These are phyloP conservation scores for Lepiota venenata DNA, from an alignment of 768 basidiomycete genomes.

Conservation along the genomic window DNA sequence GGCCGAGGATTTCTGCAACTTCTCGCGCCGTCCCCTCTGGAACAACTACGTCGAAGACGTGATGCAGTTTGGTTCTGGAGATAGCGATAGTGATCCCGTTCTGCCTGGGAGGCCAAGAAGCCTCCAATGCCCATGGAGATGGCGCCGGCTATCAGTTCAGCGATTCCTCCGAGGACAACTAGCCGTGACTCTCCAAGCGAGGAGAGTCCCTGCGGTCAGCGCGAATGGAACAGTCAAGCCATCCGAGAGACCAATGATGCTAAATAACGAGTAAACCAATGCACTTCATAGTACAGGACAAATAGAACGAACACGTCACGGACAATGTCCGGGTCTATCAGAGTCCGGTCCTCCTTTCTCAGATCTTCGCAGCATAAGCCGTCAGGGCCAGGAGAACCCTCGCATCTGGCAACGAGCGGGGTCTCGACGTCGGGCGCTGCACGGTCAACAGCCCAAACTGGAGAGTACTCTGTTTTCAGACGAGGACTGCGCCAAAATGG, in stretches of 20 bases:
- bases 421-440: slow-evolving; percentile 33
- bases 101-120: slow-evolving; percentile 95
- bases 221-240: slow-evolving; percentile 93
- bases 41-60: slow-evolving; percentile 85
- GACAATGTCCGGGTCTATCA: slow-evolving; percentile 84
- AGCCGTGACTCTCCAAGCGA: slow-evolving; percentile 85
- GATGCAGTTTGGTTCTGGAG: slow-evolving; percentile 68
- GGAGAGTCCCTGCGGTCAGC: slow-evolving; percentile 82
- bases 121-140: slow-evolving; percentile 99
- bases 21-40: slow-evolving; percentile 97
- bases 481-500: no score
- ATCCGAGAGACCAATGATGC: slow-evolving; percentile 88
- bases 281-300: not conserved
- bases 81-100: slow-evolving; percentile 92
- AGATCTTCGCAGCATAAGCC: slow-evolving; percentile 90
- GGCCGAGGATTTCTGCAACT: slow-evolving; percentile 82
- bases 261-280: slow-evolving; percentile 22
- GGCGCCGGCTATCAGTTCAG: slow-evolving; percentile 94
- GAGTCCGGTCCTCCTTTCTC: slow-evolving; percentile 74
- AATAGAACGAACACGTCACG: slow-evolving; percentile 69
- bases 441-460: slow-evolving; percentile 63
- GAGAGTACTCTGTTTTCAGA: slow-evolving; percentile 20
- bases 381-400: slow-evolving; percentile 44
- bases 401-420: slow-evolving; percentile 57
- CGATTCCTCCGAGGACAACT: slow-evolving; percentile 93